Conservation (phyloP, 345 rosid species). For the Fremontodendron californicum region DNA sequence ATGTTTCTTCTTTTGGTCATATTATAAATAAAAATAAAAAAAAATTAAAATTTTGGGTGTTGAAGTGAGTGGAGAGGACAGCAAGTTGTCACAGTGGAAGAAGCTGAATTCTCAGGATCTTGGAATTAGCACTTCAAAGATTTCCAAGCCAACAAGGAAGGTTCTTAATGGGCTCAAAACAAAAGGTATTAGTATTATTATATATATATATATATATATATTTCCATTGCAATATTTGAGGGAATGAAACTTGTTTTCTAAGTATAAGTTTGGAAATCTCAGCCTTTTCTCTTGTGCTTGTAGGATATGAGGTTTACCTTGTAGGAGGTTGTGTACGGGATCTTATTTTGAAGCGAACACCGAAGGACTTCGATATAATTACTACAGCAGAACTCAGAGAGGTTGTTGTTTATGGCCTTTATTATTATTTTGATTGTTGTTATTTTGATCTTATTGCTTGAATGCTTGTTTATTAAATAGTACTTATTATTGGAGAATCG, state of each 20-base stretch:
- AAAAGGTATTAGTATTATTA: conserved; percentile 31
- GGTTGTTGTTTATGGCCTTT: conserved; percentile 34
- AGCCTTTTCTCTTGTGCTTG: not conserved
- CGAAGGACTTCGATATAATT: conserved; percentile 84
- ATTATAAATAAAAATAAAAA: not conserved
- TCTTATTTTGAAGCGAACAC: conserved; percentile 74
- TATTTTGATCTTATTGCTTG: conserved; percentile 4
- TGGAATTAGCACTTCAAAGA: conserved; percentile 46
- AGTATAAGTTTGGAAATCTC: not conserved
- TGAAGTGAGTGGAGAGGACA: conserved; percentile 25
- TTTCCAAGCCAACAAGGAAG: conserved; percentile 40
- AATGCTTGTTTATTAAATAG: not conserved
- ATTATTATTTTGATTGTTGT: not conserved
- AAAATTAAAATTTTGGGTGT: conserved; percentile 1
- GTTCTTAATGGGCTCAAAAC: conserved; percentile 56
- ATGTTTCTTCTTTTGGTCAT: not conserved
- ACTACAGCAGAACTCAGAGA: conserved; percentile 87
- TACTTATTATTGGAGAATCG: not conserved
- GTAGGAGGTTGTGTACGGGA: conserved; percentile 98
- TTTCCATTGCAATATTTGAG: conserved; percentile 1
- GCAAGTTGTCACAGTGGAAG: conserved; percentile 40
- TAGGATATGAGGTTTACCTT: conserved; percentile 85
- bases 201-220: not conserved
- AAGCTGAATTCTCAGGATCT: conserved; percentile 43
- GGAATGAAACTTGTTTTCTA: not conserved